A percentile compares a stretch with the other conserved stretches of the same genome.
phyloP scores from a whole-genome alignment of 2,329 filamentous ascomycete genomes.

The Aspergillus japonicus region DNA sequence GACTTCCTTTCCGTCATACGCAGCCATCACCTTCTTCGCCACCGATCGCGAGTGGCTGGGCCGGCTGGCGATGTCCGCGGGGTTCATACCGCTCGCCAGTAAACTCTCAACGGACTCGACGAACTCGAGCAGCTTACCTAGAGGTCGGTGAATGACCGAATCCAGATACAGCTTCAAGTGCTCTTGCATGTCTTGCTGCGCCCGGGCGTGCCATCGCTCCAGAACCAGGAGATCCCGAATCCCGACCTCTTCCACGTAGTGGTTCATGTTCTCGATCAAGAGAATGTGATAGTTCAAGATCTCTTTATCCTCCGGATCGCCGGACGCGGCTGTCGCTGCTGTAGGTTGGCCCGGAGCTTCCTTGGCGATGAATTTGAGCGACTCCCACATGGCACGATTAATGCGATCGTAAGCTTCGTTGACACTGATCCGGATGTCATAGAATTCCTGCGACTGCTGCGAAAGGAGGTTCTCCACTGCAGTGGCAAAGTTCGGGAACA shows the following conservation, averaged over 20 bases:
- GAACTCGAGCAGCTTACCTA: slow-evolving; percentile 89
- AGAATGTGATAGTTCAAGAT: slow-evolving; percentile 96
- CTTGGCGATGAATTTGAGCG: slow-evolving; percentile 88
- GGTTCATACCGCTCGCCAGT: slow-evolving; percentile 57
- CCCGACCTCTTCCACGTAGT: slow-evolving; percentile 90
- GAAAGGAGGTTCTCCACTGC: slow-evolving; percentile 81
- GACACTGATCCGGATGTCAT: slow-evolving; percentile 72
- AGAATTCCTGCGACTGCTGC: slow-evolving; percentile 52
- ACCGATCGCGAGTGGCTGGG: slow-evolving; percentile 77
- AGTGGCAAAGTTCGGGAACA: slow-evolving; percentile 83
- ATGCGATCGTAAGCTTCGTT: slow-evolving; percentile 86
- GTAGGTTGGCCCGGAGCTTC: slow-evolving; percentile 60
- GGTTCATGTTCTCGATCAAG: slow-evolving; percentile 98
- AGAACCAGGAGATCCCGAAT: slow-evolving; percentile 70
- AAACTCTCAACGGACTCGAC: slow-evolving; percentile 81
- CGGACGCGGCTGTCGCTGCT: slow-evolving; percentile 47
- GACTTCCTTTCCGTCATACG: slow-evolving; percentile 80
- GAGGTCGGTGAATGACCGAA: slow-evolving; percentile 81
- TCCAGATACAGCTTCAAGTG: slow-evolving; percentile 86
- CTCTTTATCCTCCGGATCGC: slow-evolving; percentile 88
- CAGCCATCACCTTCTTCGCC: slow-evolving; percentile 81
- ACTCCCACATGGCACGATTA: slow-evolving; percentile 95
- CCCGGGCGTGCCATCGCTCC: slow-evolving; percentile 77
- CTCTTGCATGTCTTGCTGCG: slow-evolving; percentile 74
- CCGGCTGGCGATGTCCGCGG: slow-evolving; percentile 68